A percentile compares a stretch with the other conserved stretches of the same genome.
Evolutionary conservation across 192 early-diverging fungal species (phyloP).

Genomic region (Gamsiella multidivaricata): DNA sequence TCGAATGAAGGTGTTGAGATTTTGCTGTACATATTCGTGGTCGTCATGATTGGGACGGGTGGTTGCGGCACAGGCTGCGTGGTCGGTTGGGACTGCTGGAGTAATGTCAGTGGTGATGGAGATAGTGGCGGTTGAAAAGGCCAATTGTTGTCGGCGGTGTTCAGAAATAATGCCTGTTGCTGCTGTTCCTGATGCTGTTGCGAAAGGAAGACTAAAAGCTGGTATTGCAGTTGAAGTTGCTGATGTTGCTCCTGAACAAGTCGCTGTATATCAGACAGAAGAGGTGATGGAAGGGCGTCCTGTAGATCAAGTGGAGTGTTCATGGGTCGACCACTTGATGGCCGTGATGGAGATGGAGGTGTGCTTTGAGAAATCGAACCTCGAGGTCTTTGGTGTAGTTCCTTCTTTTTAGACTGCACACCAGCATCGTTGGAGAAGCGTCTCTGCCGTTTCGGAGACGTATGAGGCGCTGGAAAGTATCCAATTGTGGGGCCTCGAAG

Average conservation of each 20-base stretch:
- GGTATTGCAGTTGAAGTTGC: constrained; percentile 2
- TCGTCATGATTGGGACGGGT: constrained; percentile 8
- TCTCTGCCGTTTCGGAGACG: constrained; percentile 14
- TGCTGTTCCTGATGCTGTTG: constrained; percentile 20
- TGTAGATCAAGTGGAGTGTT: background rate
- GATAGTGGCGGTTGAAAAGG: background rate
- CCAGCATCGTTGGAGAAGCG: background rate
- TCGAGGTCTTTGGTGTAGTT: background rate
- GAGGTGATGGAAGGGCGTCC: background rate
- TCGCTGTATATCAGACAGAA: background rate
- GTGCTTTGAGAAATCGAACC: background rate
- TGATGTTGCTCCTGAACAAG: constrained; percentile 13
- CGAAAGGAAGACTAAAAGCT: background rate
- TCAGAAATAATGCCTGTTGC: background rate
- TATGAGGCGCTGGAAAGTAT: constrained; percentile 6
- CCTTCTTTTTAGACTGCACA: background rate
- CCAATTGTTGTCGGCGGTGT: background rate
- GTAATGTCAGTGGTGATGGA: background rate
- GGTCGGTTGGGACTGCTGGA: background rate
- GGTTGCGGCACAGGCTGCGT: background rate
- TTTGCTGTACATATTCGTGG: constrained; percentile 16
- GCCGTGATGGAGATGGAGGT: background rate
- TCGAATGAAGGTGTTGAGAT: constrained; percentile 1
- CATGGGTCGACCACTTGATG: no score
- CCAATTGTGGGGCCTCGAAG: constrained; percentile 13